Percentiles rank a stretch among this genome's conserved stretches.
Conservation (phyloP, 1,139 yeast genomes). For the Ogataea hybrid region DNA sequence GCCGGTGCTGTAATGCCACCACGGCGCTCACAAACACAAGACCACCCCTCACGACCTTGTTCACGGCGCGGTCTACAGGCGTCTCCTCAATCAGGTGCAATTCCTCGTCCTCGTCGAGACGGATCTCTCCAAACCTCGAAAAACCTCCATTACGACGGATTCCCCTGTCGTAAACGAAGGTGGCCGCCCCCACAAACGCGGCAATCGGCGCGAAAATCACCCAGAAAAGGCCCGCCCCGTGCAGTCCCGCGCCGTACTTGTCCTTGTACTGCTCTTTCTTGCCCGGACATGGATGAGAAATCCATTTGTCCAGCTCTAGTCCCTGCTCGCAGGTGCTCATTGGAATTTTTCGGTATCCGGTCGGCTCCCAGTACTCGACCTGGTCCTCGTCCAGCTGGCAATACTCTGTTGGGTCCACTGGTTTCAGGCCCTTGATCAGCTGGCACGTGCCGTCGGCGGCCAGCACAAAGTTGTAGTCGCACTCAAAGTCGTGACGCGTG, state of each 20-base stretch:
- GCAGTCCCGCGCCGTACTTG: conserved; percentile 54
- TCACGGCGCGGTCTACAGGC: conserved; percentile 60
- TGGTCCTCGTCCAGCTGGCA: conserved; percentile 57
- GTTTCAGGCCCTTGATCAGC: conserved; percentile 66
- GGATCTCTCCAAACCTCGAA: conserved; percentile 78
- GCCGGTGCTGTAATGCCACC: conserved; percentile 43
- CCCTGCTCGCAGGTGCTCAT: conserved; percentile 78
- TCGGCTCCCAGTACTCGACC: conserved; percentile 72
- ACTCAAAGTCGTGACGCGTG: conserved; percentile 85
- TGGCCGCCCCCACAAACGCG: conserved; percentile 55
- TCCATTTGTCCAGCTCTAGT: conserved; percentile 59
- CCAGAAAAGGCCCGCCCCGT: conserved; percentile 51
- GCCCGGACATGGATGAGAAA: conserved; percentile 85
- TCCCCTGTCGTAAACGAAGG: conserved; percentile 81
- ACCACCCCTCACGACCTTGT: conserved; percentile 59
- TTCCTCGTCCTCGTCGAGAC: conserved; percentile 70
- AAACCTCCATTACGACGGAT: conserved; percentile 79
- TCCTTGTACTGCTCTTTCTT: conserved; percentile 63
- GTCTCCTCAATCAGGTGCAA: conserved; percentile 65
- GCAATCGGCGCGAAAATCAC: conserved; percentile 58
- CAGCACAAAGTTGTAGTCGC: conserved; percentile 81
- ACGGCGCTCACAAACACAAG: conserved; percentile 40
- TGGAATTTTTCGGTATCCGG: conserved; percentile 78
- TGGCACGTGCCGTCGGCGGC: conserved; percentile 83
- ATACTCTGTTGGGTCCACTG: conserved; percentile 61